Conservation (phyloP, 306 rosid species). For the Calophaca sinica region DNA sequence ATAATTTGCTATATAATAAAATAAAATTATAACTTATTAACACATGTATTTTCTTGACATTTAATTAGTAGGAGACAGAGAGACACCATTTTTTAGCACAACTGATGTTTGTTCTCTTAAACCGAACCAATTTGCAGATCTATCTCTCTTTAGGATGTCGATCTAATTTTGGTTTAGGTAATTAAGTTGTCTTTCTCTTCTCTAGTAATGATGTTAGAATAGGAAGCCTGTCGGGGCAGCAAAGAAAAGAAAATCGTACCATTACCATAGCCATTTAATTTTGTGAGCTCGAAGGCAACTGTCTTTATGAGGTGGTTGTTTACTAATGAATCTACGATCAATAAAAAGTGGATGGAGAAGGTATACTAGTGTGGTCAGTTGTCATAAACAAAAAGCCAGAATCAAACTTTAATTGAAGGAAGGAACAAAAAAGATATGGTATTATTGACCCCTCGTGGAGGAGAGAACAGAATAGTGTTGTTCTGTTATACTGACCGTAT, state of each 20-base stretch:
- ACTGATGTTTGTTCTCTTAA: too few species aligned
- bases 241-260: neutral
- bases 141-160: neutral
- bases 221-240: neutral
- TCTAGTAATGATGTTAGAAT: slow-evolving; percentile 5
- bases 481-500: neutral
- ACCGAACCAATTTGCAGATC: neutral
- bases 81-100: too few species aligned
- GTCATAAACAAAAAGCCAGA: neutral
- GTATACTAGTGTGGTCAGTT: neutral
- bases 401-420: slow-evolving; percentile 21
- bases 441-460: neutral
- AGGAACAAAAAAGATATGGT: neutral
- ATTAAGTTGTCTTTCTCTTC: neutral
- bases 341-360: slow-evolving; percentile 14
- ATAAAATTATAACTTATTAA: too few species aligned
- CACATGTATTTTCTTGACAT: too few species aligned
- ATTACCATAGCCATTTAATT: neutral
- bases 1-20: too few species aligned
- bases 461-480: neutral
- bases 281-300: slow-evolving; percentile 7
- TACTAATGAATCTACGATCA: neutral
- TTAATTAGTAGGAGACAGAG: too few species aligned
- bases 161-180: neutral
- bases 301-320: slow-evolving; percentile 1